Evolutionary conservation across 805 yeast species (phyloP), one percentile per base, ranked within the genome.

Genomic region (Ogataea ramenticola): DNA sequence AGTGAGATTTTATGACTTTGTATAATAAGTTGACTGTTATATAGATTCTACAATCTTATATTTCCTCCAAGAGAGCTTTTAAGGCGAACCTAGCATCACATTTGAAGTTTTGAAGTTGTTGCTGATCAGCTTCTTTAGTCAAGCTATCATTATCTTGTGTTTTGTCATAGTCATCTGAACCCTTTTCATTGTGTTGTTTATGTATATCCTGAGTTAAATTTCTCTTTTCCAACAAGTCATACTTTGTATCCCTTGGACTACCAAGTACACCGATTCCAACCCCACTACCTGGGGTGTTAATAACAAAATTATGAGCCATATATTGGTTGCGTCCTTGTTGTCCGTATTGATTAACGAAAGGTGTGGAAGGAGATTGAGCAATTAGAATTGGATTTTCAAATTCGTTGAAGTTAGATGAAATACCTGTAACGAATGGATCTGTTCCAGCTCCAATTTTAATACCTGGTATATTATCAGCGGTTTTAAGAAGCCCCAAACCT

Each of bases 351-450:
- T 36, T 36, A 7, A 37, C 32, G 16, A 37, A 37, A 8, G 40
- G 40, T 4, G 32, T 37, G 14, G 26, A 17, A 2, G 39, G 39
- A 15, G 39, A 22, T 27, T 37, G 40, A 4, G 40, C 30, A 8
- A 39, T 39, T 16, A 39, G 14, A 12, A 39, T 39, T 22, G 46
- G 51, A 21, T 50, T 48, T 41, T 57, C 62, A 36, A 53, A 54
- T 39, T 55, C 61, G 36, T 54, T 54, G 10, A 36, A 36, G n/a
- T 34, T 34, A 16, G 56, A 51, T 10, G 60, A 51, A 10, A 57
- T 49, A 8, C 62, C 60, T 29, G 50, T 51, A 32, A 57, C 60
- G 41, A 50, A 57, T n/a, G 62, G 62, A 44, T 57, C 62, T 31
- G 56, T 49, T 5, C 60, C 61, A 29, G 55, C 49, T 3, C 59